Evolutionary conservation across 352 stramenopile species (phyloP), one percentile per base, ranked within the genome.

Genomic region (Aphanomyces stellatus): DNA sequence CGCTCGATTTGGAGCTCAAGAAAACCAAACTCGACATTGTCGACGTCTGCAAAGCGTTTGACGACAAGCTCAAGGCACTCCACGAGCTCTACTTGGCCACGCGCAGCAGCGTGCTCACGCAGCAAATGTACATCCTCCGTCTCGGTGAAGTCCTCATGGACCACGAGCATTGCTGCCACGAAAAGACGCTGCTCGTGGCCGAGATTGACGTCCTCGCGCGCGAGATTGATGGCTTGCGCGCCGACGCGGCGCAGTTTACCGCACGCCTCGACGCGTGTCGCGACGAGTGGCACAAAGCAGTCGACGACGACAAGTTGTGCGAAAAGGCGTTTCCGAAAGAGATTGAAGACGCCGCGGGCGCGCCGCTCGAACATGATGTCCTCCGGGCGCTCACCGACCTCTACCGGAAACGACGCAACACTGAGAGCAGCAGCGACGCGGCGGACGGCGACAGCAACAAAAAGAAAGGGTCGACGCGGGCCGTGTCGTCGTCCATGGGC

Each of bases 1-100:
- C 77, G 22, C 72, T 97, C 11, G 85, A 96, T 69, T 76, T 94
- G 31, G 89, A 97, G 67, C 75, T 97, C 37, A 92, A 93, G 53
- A 95, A 93, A 62, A 78, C 89, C 37, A 71, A 77, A 34, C 74
- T 74, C 13, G 89, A 97, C 59, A 85, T 97, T n/a, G 41, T 63
- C 8, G 90, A 97, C 31, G 70, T 96, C 37, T 86, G 86, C 59
- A 75, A 76, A 28, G 74, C 59, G 0, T 97, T 97, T 53, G 90
- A 97, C 70, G 87, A 97, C 22, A 87, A 85, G 56, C 65, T 98
- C 2, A 73, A 77, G 8, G 72, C 63, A 5, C 56, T 96, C 28
- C 73, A 75, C 13, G 71, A 89, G n/a, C 65, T 74, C 10, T 93
- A 91, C 61, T 64, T 85, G 48, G 62, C 65, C 2, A 79, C 90